Base-by-base conservation (phyloP, 257 asterid species). In the Nicotiana tomentosiformis region DNA sequence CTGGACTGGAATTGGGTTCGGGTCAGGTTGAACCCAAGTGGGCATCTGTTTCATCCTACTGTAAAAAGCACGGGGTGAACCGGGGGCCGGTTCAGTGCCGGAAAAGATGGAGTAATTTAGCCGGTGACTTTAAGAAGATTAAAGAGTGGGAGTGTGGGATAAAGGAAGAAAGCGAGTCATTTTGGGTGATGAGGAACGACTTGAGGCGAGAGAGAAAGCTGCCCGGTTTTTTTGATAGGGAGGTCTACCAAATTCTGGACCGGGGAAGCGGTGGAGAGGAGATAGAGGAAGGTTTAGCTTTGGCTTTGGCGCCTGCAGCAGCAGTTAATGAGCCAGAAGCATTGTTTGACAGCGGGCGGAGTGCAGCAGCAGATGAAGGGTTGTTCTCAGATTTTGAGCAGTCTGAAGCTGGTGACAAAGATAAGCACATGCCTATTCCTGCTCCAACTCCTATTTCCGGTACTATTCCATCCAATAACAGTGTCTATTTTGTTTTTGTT, bases 51-150 rank as follows among this genome's bases (percentile, higher is more conserved):
- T 92, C 98, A 0, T 92, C 97, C 0, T 96, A 96, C 92, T 96
- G 98, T 76, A 91, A 85, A 86, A 85, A 92, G 72, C 99, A 92
- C 80, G 98, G 99, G 20, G 99, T 95, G 80, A 90, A 93, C 86
- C 92, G 98, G 82, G 98, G 97, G 0, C 97, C 98, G 43, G 97
- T 95, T 30, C 99, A 94, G 97, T 96, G 99, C 92, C 84, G 97
- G 88, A 96, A 94, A 88, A 85, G 99, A 64, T 94, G 99, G 98
- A 94, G 98, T 86, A 96, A 96, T 86, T 83, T 94, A 77, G 96
- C 97, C 2, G 98, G 97, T 1, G 99, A 96, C 77, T 94, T 60
- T 64, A 96, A 94, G 92, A 96, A 93, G 97, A 94, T 96, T 26
- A 94, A 91, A 62, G 98, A 96, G 88, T 96, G 97, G 97, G 99